Evolutionary conservation across 2,329 filamentous ascomycete species (phyloP), one percentile per base, ranked within the genome.

Genomic region (Beauveria brongniartii): DNA sequence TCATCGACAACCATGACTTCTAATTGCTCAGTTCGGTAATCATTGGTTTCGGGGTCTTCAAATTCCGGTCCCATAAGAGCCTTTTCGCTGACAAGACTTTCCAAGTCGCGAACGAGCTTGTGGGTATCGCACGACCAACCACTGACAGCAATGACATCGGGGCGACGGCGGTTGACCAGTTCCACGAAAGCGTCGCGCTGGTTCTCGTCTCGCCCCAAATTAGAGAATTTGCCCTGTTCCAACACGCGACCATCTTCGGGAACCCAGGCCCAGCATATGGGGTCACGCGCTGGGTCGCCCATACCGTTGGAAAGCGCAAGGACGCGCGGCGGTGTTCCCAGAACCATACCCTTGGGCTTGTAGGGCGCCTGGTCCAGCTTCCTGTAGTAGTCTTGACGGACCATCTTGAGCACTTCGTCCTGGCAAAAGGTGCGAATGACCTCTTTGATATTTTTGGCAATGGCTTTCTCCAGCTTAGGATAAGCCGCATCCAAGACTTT

Each of bases 361-460:
- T 92, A 96, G 0, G 94, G 94, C 9, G 94, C 92, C 74, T 99
- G 94, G 69, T 99, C 94, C 26, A 99, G 84, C 71, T 92, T 90
- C 73, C 89, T 88, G 48, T 88, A 89, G 73, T 94, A 97, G 64
- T 92, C 90, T 66, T 96, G 91, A 56, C 94, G 89, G 68, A 92
- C 96, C 59, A 87, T 83, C 69, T 88, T 90, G n/a, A 92, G 86
- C 55, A 99, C 86, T 68, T 92, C 88, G 68, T 96, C 92, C 73
- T 99, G 93, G 70, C 94, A 99, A 67, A 93, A 92, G 9, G 92
- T 93, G 67, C 92, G 90, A 65, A 99, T 83, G 52, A 91, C 92
- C 71, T 99, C 94, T 74, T 97, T 97, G 64, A 97, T 91, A 62
- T 92, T 91, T 72, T 93, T 94, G 62, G 90, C 85, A 67, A 97